phyloP scores from a whole-genome alignment of 495 filamentous ascomycete genomes.

The Hypoxylon lienhwacheense region DNA sequence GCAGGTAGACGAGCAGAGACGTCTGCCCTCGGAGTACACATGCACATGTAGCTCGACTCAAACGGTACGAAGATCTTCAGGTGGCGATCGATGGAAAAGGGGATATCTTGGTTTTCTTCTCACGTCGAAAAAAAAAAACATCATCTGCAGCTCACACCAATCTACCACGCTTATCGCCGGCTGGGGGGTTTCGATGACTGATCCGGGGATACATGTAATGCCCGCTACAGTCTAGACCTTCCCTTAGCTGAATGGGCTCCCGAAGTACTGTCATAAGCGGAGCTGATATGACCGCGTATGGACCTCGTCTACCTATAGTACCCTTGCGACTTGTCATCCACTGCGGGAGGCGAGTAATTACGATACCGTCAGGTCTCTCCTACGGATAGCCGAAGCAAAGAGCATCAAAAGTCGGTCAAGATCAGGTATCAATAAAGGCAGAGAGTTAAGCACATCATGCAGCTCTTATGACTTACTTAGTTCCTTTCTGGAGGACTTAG shows the following conservation, averaged over 20 bases:
- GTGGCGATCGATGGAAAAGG: constrained; percentile 3
- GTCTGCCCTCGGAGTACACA: neutral
- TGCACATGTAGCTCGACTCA: constrained; percentile 14
- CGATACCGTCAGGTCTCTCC: constrained; percentile 6
- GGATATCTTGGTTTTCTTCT: constrained; percentile 1
- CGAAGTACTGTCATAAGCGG: neutral
- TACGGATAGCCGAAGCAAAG: constrained; percentile 12
- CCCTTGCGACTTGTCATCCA: too few relatives aligned
- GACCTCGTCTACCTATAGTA: too few relatives aligned
- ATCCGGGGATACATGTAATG: constrained; percentile 8
- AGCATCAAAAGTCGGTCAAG: constrained; percentile 17
- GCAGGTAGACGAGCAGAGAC: neutral
- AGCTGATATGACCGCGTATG: constrained; percentile 19
- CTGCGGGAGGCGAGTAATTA: constrained; percentile 5
- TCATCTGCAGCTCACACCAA: constrained; percentile 24
- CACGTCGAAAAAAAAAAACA: constrained; percentile 20
- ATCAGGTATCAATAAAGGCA: constrained; percentile 26
- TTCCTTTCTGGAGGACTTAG: neutral
- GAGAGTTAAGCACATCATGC: constrained; percentile 14
- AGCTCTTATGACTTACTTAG: constrained; percentile 2
- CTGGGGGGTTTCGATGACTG: constrained; percentile 4
- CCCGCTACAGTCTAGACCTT: neutral
- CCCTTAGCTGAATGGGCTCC: constrained; percentile 8
- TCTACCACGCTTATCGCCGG: constrained; percentile 25
- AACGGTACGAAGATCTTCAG: constrained; percentile 21